These are phyloP conservation scores for Coemansia biformis DNA, from an alignment of 192 early-diverging fungal genomes.

Conservation along the genomic window DNA sequence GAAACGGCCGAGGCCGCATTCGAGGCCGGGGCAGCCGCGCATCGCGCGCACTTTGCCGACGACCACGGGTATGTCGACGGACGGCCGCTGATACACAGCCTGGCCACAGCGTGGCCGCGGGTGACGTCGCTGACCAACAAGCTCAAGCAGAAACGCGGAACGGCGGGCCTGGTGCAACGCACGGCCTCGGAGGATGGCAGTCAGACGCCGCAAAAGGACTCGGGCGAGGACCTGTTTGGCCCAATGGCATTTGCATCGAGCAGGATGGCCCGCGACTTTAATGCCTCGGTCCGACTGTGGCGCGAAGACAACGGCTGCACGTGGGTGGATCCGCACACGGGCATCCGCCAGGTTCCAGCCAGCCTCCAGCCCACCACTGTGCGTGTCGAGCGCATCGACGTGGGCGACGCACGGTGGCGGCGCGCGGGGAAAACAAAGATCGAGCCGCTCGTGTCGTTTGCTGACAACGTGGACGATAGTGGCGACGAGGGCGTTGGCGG, in stretches of 20 bases:
- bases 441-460: conserved; percentile 25
- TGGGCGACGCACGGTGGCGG: conserved; percentile 1
- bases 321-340: conserved; percentile 49
- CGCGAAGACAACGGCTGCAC: conserved; percentile 47
- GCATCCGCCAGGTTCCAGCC: conserved; percentile 36
- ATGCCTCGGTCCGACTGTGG: conserved; percentile 39
- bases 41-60: conserved; percentile 31
- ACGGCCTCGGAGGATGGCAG: background rate
- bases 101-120: conserved; percentile 33
- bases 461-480: conserved; percentile 1
- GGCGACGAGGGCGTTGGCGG: background rate
- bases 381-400: conserved; percentile 12
- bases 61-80: conserved; percentile 44
- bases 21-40: conserved; percentile 10
- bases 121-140: conserved; percentile 20
- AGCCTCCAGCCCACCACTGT: conserved; percentile 33
- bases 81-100: conserved; percentile 26
- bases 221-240: conserved; percentile 14
- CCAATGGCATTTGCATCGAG: conserved; percentile 40
- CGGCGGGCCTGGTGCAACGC: background rate
- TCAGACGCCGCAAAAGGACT: background rate
- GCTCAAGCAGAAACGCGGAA: conserved; percentile 22
- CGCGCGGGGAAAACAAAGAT: conserved; percentile 3
- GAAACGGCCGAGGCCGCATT: conserved; percentile 41
- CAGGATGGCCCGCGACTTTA: conserved; percentile 37